A percentile compares a stretch with the other conserved stretches of the same genome.
Evolutionary conservation across 495 filamentous ascomycete genomes (phyloP).

Genomic region (Delitschia confertaspora): DNA sequence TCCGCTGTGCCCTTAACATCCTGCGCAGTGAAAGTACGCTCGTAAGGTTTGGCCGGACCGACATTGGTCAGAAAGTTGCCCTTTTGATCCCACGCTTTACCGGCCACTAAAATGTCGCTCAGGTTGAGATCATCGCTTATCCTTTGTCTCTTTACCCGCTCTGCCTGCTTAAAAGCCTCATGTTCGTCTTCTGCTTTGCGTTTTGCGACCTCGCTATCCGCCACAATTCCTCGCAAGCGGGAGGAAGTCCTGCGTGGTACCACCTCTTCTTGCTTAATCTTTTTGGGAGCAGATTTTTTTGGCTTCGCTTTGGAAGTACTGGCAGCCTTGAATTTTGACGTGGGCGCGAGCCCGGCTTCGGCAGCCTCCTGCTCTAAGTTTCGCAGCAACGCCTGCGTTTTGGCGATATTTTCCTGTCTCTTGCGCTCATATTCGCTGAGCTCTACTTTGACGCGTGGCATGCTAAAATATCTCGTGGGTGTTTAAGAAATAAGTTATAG

Average conservation of each 20-base stretch:
- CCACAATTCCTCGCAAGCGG: slow-evolving; percentile 54
- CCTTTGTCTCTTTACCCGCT: slow-evolving; percentile 60
- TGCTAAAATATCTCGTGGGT: slow-evolving; percentile 1
- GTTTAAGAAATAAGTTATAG: too few relatives aligned
- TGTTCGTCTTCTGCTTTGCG: slow-evolving; percentile 70
- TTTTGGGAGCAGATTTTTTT: slow-evolving; percentile 44
- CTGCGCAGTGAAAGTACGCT: slow-evolving; percentile 69
- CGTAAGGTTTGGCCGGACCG: slow-evolving; percentile 61
- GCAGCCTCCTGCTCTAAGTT: slow-evolving; percentile 41
- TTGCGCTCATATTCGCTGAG: slow-evolving; percentile 61
- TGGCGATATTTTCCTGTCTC: slow-evolving; percentile 63
- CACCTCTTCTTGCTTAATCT: slow-evolving; percentile 40
- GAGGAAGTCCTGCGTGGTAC: slow-evolving; percentile 57
- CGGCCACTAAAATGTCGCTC: slow-evolving; percentile 70
- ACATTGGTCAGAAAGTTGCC: slow-evolving; percentile 49
- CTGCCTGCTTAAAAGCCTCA: slow-evolving; percentile 50
- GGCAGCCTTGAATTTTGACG: slow-evolving; percentile 29
- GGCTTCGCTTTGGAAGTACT: slow-evolving; percentile 35
- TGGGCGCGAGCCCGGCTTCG: slow-evolving; percentile 47
- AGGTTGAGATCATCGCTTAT: slow-evolving; percentile 63
- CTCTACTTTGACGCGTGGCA: slow-evolving; percentile 31
- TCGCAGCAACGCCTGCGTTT: slow-evolving; percentile 57
- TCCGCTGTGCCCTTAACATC: slow-evolving; percentile 77
- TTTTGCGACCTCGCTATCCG: slow-evolving; percentile 66
- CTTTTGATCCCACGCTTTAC: slow-evolving; percentile 49